phyloP scores from a whole-genome alignment of 768 basidiomycete genomes.

The Sporobolomyces phaffii region DNA sequence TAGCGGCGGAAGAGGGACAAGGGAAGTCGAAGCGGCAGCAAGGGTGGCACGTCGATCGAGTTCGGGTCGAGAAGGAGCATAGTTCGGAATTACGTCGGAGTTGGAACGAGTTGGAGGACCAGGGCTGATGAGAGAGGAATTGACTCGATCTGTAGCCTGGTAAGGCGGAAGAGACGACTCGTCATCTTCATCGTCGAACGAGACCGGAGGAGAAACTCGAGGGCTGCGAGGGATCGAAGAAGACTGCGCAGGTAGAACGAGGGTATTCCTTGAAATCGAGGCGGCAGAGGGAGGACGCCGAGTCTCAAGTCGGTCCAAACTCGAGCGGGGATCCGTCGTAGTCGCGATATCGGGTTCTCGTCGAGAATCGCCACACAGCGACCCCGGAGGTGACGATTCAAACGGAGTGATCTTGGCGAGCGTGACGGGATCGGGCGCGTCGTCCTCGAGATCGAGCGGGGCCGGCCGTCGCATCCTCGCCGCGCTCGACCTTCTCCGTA shows the following conservation, averaged over 20 bases:
- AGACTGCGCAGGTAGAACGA: no score
- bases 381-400: neutral
- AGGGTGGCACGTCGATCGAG: neutral
- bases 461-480: neutral
- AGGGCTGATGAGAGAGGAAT: no score
- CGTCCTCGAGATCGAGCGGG: constrained; percentile 3
- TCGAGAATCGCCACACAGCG: neutral
- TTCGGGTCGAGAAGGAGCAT: neutral
- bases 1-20: neutral
- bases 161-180: constrained; percentile 5
- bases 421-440: neutral
- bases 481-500: constrained; percentile 5
- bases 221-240: neutral
- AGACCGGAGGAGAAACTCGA: neutral
- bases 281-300: no score
- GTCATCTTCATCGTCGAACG: constrained; percentile 2
- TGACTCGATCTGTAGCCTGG: neutral
- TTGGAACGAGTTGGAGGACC: no score
- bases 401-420: constrained; percentile 8
- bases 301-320: neutral
- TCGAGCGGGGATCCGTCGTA: neutral
- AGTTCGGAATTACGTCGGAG: no score
- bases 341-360: neutral
- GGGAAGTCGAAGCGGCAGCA: neutral
- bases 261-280: no score